A percentile compares a stretch with the other conserved stretches of the same genome.
These are phyloP conservation scores for Aureobasidium sp. DNA, from an alignment of 2,329 filamentous ascomycete species.

Conservation along the genomic window DNA sequence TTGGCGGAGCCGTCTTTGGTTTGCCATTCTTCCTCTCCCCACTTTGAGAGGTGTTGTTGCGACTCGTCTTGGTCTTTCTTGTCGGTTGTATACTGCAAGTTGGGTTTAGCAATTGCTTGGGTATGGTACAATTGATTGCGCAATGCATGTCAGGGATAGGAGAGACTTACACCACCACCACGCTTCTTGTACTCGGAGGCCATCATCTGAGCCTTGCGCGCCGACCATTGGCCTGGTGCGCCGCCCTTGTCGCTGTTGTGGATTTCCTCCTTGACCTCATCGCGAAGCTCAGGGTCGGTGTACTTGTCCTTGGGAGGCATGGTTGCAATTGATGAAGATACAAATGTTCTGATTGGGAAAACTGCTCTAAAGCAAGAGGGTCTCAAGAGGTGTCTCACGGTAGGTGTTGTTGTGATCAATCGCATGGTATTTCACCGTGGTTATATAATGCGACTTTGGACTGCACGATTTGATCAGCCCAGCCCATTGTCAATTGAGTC, in stretches of 20 bases:
- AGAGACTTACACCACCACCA: constrained; percentile 29
- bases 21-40: constrained; percentile 45
- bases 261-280: constrained; percentile 42
- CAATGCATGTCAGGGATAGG: not conserved
- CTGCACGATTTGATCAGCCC: not conserved
- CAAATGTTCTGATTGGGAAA: not conserved
- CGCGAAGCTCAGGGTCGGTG: constrained; percentile 39
- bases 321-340: not conserved
- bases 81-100: constrained; percentile 34
- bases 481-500: not conserved
- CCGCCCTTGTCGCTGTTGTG: constrained; percentile 41
- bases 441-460: not conserved
- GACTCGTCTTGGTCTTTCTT: constrained; percentile 38
- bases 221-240: constrained; percentile 43
- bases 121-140: not conserved
- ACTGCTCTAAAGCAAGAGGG: not conserved
- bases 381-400: not conserved
- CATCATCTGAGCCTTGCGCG: constrained; percentile 35
- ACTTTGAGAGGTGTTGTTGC: constrained; percentile 39
- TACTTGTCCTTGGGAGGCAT: constrained; percentile 45
- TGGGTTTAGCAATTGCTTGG: not conserved
- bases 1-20: constrained; percentile 41
- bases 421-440: not conserved
- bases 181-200: constrained; percentile 32
- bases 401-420: not conserved